Conservation (phyloP, 2,329 filamentous ascomycete genomes). For the Calonectria crousiana region DNA sequence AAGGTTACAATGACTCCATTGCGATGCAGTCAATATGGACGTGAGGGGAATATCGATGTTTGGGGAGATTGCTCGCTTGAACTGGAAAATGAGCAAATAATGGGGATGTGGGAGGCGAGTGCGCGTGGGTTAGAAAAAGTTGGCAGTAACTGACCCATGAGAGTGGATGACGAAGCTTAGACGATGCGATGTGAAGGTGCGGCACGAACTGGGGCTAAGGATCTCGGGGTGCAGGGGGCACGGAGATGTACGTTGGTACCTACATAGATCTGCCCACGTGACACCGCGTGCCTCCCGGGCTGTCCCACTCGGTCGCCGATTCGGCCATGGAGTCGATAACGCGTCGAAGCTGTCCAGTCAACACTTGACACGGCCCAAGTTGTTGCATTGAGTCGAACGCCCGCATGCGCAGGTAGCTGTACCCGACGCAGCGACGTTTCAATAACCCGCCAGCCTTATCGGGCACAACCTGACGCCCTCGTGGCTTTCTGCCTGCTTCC, state of each 20-base stretch:
- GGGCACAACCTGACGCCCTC: background rate
- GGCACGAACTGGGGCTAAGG: background rate
- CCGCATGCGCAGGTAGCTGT: background rate
- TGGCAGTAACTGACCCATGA: conserved; percentile 21
- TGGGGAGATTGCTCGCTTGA: background rate
- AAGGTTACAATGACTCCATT: background rate
- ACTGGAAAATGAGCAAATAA: background rate
- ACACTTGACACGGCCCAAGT: background rate
- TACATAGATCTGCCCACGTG: conserved; percentile 10
- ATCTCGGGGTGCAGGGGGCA: background rate
- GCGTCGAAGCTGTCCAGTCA: background rate
- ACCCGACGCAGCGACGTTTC: conserved; percentile 8
- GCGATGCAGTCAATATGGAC: background rate
- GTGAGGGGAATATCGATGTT: background rate
- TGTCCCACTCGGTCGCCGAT: conserved; percentile 5
- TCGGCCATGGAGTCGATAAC: conserved; percentile 1
- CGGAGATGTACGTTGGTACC: background rate
- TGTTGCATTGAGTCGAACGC: background rate
- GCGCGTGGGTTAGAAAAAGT: conserved; percentile 7
- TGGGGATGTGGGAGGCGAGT: background rate
- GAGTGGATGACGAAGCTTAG: background rate
- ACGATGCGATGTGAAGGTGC: background rate
- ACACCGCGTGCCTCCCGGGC: conserved; percentile 7
- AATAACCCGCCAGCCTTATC: background rate
- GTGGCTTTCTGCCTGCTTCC: background rate